phyloP scores from a whole-genome alignment of 345 rosid species.

The Excoecaria cochinchinensis region DNA sequence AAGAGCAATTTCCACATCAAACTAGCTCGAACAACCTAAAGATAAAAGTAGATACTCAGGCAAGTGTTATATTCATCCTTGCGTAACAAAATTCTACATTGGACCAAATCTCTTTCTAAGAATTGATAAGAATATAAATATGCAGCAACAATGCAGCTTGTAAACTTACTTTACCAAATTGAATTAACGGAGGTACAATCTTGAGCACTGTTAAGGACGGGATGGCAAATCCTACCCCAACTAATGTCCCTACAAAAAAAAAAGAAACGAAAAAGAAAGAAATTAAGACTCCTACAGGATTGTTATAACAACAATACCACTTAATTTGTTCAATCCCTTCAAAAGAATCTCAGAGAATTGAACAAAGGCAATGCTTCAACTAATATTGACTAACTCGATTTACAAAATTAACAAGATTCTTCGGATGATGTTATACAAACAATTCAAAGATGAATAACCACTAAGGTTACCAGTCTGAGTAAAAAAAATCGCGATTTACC shows the following conservation, averaged over 20 bases:
- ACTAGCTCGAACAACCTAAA: conserved; percentile 80
- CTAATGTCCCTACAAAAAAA: conserved; percentile 71
- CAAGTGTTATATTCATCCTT: not conserved
- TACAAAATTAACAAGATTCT: too few relatives aligned
- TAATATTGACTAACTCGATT: not conserved
- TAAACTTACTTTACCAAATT: conserved; percentile 73
- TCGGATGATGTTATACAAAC: too few relatives aligned
- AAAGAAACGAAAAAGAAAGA: too few relatives aligned
- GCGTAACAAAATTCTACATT: not conserved
- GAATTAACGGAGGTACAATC: conserved; percentile 87
- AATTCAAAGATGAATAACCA: too few relatives aligned
- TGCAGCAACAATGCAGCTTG: not conserved
- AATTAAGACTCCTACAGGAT: not conserved
- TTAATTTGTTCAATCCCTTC: not conserved
- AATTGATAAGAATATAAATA: not conserved
- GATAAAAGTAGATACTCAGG: conserved; percentile 9
- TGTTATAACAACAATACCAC: not conserved
- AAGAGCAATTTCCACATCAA: conserved; percentile 79
- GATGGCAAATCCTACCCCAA: conserved; percentile 96
- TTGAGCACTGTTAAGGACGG: conserved; percentile 85
- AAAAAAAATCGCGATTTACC: too few relatives aligned
- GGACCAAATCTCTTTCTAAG: not conserved
- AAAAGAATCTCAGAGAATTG: not conserved
- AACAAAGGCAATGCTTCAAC: not conserved
- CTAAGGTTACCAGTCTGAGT: too few relatives aligned